phyloP scores from a whole-genome alignment of 805 yeast species.

The Scheffersomyces ergatensis region DNA sequence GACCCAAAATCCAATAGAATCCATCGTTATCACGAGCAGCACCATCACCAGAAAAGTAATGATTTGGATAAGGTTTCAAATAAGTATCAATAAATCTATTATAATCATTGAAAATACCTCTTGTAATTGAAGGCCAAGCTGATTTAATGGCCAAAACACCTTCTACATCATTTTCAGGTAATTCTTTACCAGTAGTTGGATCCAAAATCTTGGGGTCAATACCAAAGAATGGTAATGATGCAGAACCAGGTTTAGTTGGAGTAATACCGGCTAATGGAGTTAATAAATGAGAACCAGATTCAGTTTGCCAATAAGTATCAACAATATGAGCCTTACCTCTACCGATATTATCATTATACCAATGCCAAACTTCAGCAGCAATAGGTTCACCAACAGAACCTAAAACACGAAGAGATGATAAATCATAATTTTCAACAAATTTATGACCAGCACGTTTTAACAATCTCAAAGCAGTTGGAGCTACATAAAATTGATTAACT shows the following conservation, averaged over 20 bases:
- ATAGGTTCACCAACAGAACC: constrained; percentile 99
- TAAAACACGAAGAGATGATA: constrained; percentile 81
- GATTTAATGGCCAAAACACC: constrained; percentile 90
- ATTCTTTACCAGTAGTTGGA: constrained; percentile 85
- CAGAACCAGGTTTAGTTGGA: constrained; percentile 96
- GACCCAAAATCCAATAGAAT: constrained; percentile 95
- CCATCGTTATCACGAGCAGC: constrained; percentile 97
- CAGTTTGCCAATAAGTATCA: constrained; percentile 99
- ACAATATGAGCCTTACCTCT: constrained; percentile 84
- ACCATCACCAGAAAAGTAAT: constrained; percentile 97
- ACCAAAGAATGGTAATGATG: constrained; percentile 96
- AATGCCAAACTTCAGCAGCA: constrained; percentile 97
- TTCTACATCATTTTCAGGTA: constrained; percentile 85
- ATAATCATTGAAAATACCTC: constrained; percentile 91
- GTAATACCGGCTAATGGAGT: constrained; percentile 94
- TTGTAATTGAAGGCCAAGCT: constrained; percentile 99
- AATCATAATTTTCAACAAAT: constrained; percentile 75
- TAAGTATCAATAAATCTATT: constrained; percentile 86
- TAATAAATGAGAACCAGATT: constrained; percentile 92
- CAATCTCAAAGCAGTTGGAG: constrained; percentile 95
- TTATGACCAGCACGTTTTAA: constrained; percentile 86
- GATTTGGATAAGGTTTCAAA: constrained; percentile 87
- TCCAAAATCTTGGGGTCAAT: constrained; percentile 87
- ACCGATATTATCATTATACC: constrained; percentile 94
- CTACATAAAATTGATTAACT: constrained; percentile 96